Percentiles rank a stretch among this genome's conserved stretches.
Evolutionary conservation across 495 filamentous ascomycete species (phyloP).

Genomic region (Bacidia gigantensis): DNA sequence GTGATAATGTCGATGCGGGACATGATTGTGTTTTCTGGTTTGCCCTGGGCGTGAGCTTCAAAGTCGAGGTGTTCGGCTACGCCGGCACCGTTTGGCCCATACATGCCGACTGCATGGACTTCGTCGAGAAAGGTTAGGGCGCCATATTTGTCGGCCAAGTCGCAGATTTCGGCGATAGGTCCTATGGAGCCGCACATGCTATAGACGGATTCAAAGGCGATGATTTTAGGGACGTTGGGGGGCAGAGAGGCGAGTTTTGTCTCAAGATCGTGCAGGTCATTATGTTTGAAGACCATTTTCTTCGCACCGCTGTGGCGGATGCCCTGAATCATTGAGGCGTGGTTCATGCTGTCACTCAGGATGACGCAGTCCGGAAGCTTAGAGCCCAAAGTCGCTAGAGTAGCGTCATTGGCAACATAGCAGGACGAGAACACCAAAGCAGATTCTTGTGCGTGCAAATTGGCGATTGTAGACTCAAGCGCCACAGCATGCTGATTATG

Average conservation of each 20-base stretch:
- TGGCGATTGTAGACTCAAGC: slow-evolving; percentile 72
- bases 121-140: slow-evolving; percentile 96
- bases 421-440: slow-evolving; percentile 93
- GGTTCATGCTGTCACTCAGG: slow-evolving; percentile 86
- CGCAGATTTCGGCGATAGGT: slow-evolving; percentile 88
- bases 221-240: slow-evolving; percentile 79
- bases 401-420: slow-evolving; percentile 97
- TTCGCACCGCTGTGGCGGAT: slow-evolving; percentile 92
- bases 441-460: slow-evolving; percentile 79
- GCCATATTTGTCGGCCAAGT: slow-evolving; percentile 93
- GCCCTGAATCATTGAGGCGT: slow-evolving; percentile 98
- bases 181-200: slow-evolving; percentile 98
- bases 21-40: slow-evolving; percentile 75
- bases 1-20: slow-evolving; percentile 96
- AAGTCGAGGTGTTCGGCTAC: slow-evolving; percentile 97
- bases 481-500: slow-evolving; percentile 90
- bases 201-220: slow-evolving; percentile 96
- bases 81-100: slow-evolving; percentile 88
- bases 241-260: slow-evolving; percentile 79
- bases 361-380: slow-evolving; percentile 96
- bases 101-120: slow-evolving; percentile 98
- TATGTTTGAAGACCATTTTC: slow-evolving; percentile 98
- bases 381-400: slow-evolving; percentile 85
- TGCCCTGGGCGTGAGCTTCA: slow-evolving; percentile 41
- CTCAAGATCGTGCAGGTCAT: slow-evolving; percentile 82